Percentiles rank a stretch among this genome's conserved stretches.
phyloP scores from a whole-genome alignment of 495 filamentous ascomycete species.

The Echria macrotheca region DNA sequence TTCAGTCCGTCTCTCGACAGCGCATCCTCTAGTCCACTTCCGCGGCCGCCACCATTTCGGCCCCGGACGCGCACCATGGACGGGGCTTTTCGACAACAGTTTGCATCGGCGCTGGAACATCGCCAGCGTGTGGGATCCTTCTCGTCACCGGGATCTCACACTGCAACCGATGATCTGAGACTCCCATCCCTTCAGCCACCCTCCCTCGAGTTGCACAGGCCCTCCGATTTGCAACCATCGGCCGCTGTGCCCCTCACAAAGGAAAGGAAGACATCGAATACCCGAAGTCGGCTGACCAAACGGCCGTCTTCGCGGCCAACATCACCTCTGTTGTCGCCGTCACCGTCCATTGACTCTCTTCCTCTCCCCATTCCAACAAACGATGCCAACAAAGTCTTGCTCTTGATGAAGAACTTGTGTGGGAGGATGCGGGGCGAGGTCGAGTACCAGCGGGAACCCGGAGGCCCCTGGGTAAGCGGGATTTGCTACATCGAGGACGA shows the following conservation, averaged over 20 bases:
- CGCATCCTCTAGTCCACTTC: constrained; percentile 32
- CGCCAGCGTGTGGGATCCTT: constrained; percentile 51
- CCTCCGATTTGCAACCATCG: constrained; percentile 31
- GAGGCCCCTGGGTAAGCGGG: constrained; percentile 53
- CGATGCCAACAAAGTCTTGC: constrained; percentile 58
- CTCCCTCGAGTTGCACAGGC: constrained; percentile 35
- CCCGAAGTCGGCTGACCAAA: constrained; percentile 43
- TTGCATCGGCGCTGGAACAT: constrained; percentile 31
- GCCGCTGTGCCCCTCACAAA: constrained; percentile 27
- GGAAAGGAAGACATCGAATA: constrained; percentile 34
- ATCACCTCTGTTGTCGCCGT: constrained; percentile 40
- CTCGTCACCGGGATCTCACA: constrained; percentile 42
- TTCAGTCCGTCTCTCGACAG: constrained; percentile 38
- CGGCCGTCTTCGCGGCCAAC: constrained; percentile 43
- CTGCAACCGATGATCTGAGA: constrained; percentile 36
- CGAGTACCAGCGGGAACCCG: constrained; percentile 54
- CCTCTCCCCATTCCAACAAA: constrained; percentile 52
- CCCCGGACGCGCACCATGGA: constrained; percentile 51
- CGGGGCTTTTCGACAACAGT: constrained; percentile 41
- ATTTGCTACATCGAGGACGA: constrained; percentile 65
- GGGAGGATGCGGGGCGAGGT: constrained; percentile 66
- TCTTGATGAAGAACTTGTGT: constrained; percentile 62
- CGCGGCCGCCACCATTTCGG: constrained; percentile 33
- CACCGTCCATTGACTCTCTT: constrained; percentile 49
- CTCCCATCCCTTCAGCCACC: constrained; percentile 26